Percentiles rank a stretch among this genome's conserved stretches.
Evolutionary conservation across 2,329 filamentous ascomycete genomes (phyloP).

Genomic region (Phyllosticta citrichinensis): DNA sequence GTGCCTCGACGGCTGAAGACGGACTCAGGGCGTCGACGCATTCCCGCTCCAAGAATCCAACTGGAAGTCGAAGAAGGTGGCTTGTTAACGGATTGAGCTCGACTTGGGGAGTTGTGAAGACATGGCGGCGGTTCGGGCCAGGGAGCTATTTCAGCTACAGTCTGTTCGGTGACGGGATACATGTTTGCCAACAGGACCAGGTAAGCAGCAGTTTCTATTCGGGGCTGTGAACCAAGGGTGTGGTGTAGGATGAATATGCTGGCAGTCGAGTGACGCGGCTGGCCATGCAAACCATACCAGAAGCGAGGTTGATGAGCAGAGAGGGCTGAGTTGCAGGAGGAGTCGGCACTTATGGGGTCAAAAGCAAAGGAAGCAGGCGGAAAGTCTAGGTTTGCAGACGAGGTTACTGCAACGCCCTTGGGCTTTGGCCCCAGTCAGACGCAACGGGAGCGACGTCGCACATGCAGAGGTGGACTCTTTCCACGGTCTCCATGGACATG

Average conservation of each 20-base stretch:
- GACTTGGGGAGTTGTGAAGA: constrained; percentile 8
- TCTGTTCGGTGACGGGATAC: background rate
- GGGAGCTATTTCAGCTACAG: background rate
- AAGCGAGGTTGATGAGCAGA: background rate
- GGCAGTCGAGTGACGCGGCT: background rate
- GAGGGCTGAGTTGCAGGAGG: background rate
- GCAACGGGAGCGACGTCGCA: background rate
- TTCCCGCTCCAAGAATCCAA: background rate
- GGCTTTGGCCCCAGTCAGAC: background rate
- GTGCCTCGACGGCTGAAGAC: constrained; percentile 28
- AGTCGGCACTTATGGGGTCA: background rate
- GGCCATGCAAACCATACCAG: background rate
- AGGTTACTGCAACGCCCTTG: background rate
- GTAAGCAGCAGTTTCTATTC: background rate
- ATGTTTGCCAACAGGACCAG: background rate
- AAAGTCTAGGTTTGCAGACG: background rate
- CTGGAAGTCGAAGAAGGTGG: background rate
- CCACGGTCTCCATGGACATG: background rate
- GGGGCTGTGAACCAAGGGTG: background rate
- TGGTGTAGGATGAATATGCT: background rate
- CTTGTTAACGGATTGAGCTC: background rate
- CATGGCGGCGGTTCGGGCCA: constrained; percentile 10
- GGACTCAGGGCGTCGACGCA: constrained; percentile 14
- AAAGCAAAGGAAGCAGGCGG: background rate
- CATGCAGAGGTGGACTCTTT: background rate